phyloP scores from a whole-genome alignment of 2,329 filamentous ascomycete genomes.

The Tolypocladium guangdongense region DNA sequence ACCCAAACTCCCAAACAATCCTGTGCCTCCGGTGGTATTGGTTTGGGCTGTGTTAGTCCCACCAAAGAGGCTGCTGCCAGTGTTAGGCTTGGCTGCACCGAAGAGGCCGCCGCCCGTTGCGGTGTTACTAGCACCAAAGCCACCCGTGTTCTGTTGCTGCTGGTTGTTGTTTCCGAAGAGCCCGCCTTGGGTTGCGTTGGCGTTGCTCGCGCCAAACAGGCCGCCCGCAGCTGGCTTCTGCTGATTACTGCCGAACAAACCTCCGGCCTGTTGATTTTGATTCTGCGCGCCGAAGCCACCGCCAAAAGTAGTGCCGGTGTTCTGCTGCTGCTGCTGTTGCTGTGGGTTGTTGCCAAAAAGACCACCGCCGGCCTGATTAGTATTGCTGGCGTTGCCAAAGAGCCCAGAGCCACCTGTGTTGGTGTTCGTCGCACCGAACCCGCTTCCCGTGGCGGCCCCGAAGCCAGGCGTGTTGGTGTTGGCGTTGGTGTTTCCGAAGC shows the following conservation, averaged over 20 bases:
- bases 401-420: constrained; percentile 20
- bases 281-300: constrained; percentile 26
- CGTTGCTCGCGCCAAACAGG: constrained; percentile 21
- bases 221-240: constrained; percentile 24
- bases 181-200: constrained; percentile 23
- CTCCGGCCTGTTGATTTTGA: constrained; percentile 20
- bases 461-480: constrained; percentile 13
- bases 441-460: constrained; percentile 11
- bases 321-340: constrained; percentile 20
- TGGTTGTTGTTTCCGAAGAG: constrained; percentile 33
- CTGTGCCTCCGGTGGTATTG: constrained; percentile 25
- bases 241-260: constrained; percentile 35
- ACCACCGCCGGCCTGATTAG: constrained; percentile 26
- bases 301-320: constrained; percentile 14
- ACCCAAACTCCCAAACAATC: constrained; percentile 32
- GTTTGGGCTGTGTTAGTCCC: constrained; percentile 20
- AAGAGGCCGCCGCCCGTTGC: constrained; percentile 26
- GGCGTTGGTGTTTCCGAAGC: constrained; percentile 30
- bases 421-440: constrained; percentile 23
- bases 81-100: constrained; percentile 21
- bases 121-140: constrained; percentile 19
- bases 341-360: constrained; percentile 31
- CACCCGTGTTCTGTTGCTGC: constrained; percentile 28
- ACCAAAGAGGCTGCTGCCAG: constrained; percentile 30
- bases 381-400: constrained; percentile 27